phyloP scores from a whole-genome alignment of 305 asterid species.

The Fraxinus platypoda region DNA sequence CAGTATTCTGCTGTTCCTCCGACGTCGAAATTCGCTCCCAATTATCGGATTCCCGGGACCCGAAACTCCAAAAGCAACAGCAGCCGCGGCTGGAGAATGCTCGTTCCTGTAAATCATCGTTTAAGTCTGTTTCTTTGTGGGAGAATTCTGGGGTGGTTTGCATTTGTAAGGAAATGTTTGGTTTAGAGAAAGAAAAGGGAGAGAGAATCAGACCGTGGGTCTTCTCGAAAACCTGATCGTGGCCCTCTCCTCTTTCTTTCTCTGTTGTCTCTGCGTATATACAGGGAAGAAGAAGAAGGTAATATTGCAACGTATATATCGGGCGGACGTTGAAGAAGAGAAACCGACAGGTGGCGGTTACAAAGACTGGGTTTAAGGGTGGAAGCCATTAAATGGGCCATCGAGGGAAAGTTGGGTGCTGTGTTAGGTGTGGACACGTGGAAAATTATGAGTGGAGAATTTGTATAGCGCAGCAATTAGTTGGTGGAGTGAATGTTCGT shows the following conservation, averaged over 20 bases:
- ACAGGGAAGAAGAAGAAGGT: background rate
- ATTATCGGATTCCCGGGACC: conserved; percentile 30
- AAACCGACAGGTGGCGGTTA: conserved; percentile 31
- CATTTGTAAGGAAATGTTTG: conserved; percentile 22
- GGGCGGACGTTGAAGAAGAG: background rate
- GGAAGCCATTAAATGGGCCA: conserved; percentile 22
- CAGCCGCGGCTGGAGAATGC: conserved; percentile 40
- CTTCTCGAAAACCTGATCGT: conserved; percentile 35
- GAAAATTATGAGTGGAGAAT: background rate
- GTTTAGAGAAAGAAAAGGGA: background rate
- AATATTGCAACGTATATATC: conserved; percentile 24
- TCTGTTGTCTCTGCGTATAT: background rate
- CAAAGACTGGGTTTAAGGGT: conserved; percentile 8
- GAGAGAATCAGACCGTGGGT: background rate
- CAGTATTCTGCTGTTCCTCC: conserved; percentile 29
- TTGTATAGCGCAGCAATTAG: background rate
- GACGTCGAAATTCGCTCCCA: conserved; percentile 59
- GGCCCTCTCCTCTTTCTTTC: conserved; percentile 2
- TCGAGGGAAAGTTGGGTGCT: background rate
- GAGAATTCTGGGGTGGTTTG: conserved; percentile 28
- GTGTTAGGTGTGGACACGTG: background rate
- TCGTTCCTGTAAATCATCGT: conserved; percentile 36
- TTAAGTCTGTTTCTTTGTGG: conserved; percentile 19
- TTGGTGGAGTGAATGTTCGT: background rate
- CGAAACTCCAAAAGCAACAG: conserved; percentile 45